Percentiles rank a stretch among this genome's conserved stretches.
phyloP scores from a whole-genome alignment of 352 stramenopile genomes.

The Plasmopara muralis region DNA sequence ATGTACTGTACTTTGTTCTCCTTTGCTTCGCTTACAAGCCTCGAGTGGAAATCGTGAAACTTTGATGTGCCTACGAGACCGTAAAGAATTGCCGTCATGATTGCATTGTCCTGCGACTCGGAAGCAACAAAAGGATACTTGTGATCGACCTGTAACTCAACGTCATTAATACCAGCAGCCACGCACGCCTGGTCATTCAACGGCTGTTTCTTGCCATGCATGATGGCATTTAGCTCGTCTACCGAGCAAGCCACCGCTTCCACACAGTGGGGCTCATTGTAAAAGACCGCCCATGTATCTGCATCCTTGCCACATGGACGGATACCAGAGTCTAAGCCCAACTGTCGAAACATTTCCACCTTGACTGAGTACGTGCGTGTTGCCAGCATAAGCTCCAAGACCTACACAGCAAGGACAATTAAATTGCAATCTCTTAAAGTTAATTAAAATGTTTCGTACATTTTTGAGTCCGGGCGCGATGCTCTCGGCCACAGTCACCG shows the following conservation, averaged over 20 bases:
- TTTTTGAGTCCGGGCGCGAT: constrained; percentile 61
- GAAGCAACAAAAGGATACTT: constrained; percentile 46
- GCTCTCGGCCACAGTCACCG: constrained; percentile 42
- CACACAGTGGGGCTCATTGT: constrained; percentile 54
- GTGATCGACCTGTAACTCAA: constrained; percentile 64
- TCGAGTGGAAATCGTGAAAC: constrained; percentile 69
- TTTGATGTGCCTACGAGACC: constrained; percentile 57
- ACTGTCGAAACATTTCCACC: constrained; percentile 78
- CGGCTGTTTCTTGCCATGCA: constrained; percentile 22
- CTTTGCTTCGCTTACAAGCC: constrained; percentile 52
- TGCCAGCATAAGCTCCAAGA: constrained; percentile 68
- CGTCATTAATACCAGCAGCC: constrained; percentile 57
- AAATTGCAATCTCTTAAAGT: neutral
- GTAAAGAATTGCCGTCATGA: constrained; percentile 73
- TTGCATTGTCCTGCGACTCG: constrained; percentile 5
- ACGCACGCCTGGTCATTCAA: constrained; percentile 37
- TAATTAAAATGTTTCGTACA: constrained; percentile 18
- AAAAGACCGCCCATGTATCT: constrained; percentile 68
- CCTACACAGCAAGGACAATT: constrained; percentile 25
- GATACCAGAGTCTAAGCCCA: constrained; percentile 63
- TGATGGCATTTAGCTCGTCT: constrained; percentile 35
- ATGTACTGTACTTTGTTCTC: constrained; percentile 70
- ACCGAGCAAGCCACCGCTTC: constrained; percentile 56
- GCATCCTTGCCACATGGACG: constrained; percentile 45
- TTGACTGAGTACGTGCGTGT: constrained; percentile 76